Evolutionary conservation across 495 filamentous ascomycete species (phyloP).

Genomic region (Penicillium ucsense): DNA sequence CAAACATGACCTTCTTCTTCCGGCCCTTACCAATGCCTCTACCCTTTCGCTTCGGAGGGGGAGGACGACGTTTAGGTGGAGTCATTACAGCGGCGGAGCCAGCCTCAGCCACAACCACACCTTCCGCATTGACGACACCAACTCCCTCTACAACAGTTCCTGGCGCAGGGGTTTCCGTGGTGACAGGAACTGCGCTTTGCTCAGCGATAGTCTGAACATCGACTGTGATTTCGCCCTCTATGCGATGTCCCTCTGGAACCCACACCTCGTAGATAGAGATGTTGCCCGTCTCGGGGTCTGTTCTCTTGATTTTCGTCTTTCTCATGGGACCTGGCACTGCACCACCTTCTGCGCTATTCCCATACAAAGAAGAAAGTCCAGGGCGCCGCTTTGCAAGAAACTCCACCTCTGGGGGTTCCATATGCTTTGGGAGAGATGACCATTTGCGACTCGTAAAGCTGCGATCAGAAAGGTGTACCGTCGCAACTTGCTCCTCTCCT

Average conservation of each 20-base stretch:
- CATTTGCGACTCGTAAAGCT: conserved; percentile 69
- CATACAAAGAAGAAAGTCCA: conserved; percentile 51
- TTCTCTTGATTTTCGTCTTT: conserved; percentile 66
- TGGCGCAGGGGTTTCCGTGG: conserved; percentile 40
- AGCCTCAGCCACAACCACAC: conserved; percentile 49
- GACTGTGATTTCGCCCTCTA: conserved; percentile 71
- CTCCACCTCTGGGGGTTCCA: conserved; percentile 65
- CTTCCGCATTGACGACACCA: conserved; percentile 50
- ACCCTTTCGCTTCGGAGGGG: conserved; percentile 66
- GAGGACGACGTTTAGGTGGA: conserved; percentile 51
- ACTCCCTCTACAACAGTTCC: conserved; percentile 54
- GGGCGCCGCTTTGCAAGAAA: conserved; percentile 83
- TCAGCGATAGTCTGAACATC: conserved; percentile 27
- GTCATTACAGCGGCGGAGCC: conserved; percentile 32
- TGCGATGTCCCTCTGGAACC: conserved; percentile 66
- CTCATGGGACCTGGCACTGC: conserved; percentile 45
- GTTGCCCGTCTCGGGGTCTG: conserved; percentile 64
- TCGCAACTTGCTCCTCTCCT: conserved; percentile 28
- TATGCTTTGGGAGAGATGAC: conserved; percentile 65
- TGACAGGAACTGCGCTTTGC: conserved; percentile 25
- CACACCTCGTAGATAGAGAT: conserved; percentile 72
- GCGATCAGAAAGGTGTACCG: conserved; percentile 27
- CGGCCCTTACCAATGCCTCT: conserved; percentile 59
- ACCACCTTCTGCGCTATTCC: conserved; percentile 35
- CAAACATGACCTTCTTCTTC: conserved; percentile 55